Percentiles rank a stretch among this genome's conserved stretches.
Evolutionary conservation across 2,329 filamentous ascomycete genomes (phyloP).

Genomic region (Aspergillus transmontanensis): DNA sequence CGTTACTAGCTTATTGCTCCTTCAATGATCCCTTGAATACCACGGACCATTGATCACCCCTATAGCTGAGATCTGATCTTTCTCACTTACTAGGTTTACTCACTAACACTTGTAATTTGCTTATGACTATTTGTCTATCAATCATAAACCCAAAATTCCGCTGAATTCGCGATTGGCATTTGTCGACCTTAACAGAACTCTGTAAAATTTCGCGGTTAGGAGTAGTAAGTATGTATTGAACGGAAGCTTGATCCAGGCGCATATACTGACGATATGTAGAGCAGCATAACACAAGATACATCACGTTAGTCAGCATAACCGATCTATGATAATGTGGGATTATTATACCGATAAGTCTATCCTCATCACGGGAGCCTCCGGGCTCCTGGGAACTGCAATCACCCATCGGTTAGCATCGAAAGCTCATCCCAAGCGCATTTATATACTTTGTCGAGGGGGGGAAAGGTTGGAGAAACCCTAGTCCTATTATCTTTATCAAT

Average conservation of each 20-base stretch:
- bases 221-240: background rate
- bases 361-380: slow-evolving; percentile 27
- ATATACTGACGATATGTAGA: background rate
- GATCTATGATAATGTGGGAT: slow-evolving; percentile 21
- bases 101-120: too few relatives aligned
- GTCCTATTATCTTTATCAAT: background rate
- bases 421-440: slow-evolving; percentile 11
- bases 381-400: slow-evolving; percentile 26
- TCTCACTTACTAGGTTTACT: too few relatives aligned
- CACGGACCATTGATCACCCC: too few relatives aligned
- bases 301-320: background rate
- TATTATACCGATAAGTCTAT: slow-evolving; percentile 26
- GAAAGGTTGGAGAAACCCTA: slow-evolving; percentile 6
- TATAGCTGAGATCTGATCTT: too few relatives aligned
- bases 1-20: too few relatives aligned
- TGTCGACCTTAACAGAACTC: too few relatives aligned
- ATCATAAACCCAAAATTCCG: rapidly evolving
- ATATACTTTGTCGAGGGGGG: slow-evolving; percentile 17
- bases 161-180: rapidly evolving
- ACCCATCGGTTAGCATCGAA: slow-evolving; percentile 24
- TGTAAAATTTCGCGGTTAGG: too few relatives aligned
- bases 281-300: too few relatives aligned
- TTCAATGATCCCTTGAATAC: too few relatives aligned
- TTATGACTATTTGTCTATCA: too few relatives aligned
- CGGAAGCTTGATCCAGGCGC: background rate